A percentile compares a stretch with the other conserved stretches of the same genome.
Evolutionary conservation across 257 asterid genomes (phyloP).

Genomic region (Plantago elongata): DNA sequence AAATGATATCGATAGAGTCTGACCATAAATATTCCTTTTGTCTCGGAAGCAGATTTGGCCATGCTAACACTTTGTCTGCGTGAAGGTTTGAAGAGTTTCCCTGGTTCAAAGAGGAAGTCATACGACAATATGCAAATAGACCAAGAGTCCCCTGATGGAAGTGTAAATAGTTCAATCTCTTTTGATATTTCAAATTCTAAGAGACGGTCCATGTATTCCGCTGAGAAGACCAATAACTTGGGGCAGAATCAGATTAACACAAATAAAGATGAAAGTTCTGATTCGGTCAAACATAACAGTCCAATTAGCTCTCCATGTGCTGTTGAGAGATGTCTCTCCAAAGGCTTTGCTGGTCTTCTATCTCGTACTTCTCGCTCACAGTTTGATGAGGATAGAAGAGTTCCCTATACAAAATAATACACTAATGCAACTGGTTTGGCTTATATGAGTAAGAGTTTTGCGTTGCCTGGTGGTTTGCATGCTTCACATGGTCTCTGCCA

Average conservation of each 20-base stretch:
- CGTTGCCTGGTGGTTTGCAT: not conserved
- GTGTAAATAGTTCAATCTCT: slow-evolving; percentile 24
- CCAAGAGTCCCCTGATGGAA: slow-evolving; percentile 30
- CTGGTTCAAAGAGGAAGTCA: slow-evolving; percentile 55
- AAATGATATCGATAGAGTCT: too few species aligned
- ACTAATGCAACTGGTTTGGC: too few species aligned
- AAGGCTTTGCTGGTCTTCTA: slow-evolving; percentile 72
- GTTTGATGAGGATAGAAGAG: slow-evolving; percentile 39
- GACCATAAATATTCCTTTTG: too few species aligned
- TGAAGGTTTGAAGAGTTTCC: slow-evolving; percentile 51
- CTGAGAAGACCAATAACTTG: slow-evolving; percentile 21
- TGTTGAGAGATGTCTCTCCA: slow-evolving; percentile 75
- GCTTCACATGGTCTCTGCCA: not conserved
- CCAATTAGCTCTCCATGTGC: slow-evolving; percentile 38
- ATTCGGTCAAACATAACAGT: slow-evolving; percentile 29
- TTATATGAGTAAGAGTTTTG: too few species aligned
- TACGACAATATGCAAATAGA: not conserved
- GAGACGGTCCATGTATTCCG: slow-evolving; percentile 19
- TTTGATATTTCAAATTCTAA: not conserved
- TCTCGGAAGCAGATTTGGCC: not conserved
- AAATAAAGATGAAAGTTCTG: slow-evolving; percentile 27
- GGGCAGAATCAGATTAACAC: slow-evolving; percentile 24
- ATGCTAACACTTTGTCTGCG: slow-evolving; percentile 20
- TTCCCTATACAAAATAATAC: slow-evolving; percentile 32
- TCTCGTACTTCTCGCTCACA: slow-evolving; percentile 34